Evolutionary conservation across 495 filamentous ascomycete species (phyloP), one percentile per base, ranked within the genome.

Genomic region (Penicillium ucsense): DNA sequence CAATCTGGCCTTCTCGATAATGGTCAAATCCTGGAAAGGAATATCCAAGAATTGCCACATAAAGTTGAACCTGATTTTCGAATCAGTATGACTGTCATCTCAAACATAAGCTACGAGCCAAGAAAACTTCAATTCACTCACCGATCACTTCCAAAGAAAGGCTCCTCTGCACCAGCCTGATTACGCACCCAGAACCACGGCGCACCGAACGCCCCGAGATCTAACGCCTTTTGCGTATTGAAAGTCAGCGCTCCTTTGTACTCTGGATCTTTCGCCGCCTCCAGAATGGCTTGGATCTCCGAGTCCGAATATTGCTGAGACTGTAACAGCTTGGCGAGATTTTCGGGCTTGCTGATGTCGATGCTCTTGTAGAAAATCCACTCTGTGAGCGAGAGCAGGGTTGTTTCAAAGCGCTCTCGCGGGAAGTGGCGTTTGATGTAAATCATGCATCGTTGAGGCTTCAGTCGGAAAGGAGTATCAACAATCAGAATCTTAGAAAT

Each of bases 111-210:
- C 35, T 38, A 8, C 34, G 28, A 6, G 31, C 31, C 37, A 45
- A 45, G n/a, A 61, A 61, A 55, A 44, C 58, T 64, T 37, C 65
- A 41, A 6, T 12, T 6, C 12, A 36, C 59, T 39, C 42, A 86
- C 67, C 84, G 70, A 65, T 88, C 85, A 63, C 83, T 87, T 3
- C 85, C 85, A 62, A 89, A 89, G 60, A 88, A 88, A 3, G 83
- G 81, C 66, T 85, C 81, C 44, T 67, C 70, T 43, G 67, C 57
- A 4, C 82, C 81, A 7, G 70, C 63, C 9, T 45, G 54, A 55
- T 86, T 78, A n/a, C 60, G 67, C n/a, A 81, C 85, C 75, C 79
- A 84, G 48, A 86, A 70, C 83, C 85, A 90, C 1, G 86, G 86
- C 44, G 79, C 79, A 0, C 86, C 86, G 63, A 84, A 89, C 1